These are phyloP conservation scores for Leccinum subrobustum DNA, from an alignment of 1,284 basidiomycete species.

Conservation along the genomic window DNA sequence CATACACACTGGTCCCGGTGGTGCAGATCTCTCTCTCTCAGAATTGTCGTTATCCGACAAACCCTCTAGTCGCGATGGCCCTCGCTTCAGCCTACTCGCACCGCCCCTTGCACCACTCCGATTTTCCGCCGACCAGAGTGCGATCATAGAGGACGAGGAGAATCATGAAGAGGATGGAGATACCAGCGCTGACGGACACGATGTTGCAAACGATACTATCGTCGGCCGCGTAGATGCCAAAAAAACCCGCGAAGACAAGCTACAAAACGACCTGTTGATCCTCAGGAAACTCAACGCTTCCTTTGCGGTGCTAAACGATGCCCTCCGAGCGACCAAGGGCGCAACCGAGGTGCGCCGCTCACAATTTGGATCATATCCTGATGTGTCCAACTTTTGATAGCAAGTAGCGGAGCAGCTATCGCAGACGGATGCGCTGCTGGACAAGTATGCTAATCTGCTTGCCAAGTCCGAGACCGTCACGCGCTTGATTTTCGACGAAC, in stretches of 20 bases:
- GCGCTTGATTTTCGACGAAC: slow-evolving; percentile 68
- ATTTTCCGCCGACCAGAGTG: slow-evolving; percentile 27
- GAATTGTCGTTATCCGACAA: slow-evolving; percentile 55
- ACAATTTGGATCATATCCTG: not conserved
- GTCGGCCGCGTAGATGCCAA: slow-evolving; percentile 29
- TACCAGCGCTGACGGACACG: slow-evolving; percentile 19
- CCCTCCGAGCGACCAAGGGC: slow-evolving; percentile 56
- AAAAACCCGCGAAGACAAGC: slow-evolving; percentile 64
- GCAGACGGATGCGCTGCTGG: slow-evolving; percentile 67
- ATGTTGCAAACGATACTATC: slow-evolving; percentile 25
- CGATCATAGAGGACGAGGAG: slow-evolving; percentile 32
- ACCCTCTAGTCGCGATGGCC: slow-evolving; percentile 29
- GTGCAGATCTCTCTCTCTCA: slow-evolving; percentile 60
- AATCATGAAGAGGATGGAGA: slow-evolving; percentile 25
- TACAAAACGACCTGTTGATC: slow-evolving; percentile 69
- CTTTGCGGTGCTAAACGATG: slow-evolving; percentile 64
- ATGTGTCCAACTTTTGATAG: slow-evolving; percentile 35
- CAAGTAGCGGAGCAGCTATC: slow-evolving; percentile 61
- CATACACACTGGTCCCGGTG: slow-evolving; percentile 45
- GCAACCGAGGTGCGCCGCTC: slow-evolving; percentile 59
- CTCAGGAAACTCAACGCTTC: slow-evolving; percentile 69
- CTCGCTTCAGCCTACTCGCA: slow-evolving; percentile 44
- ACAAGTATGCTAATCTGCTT: slow-evolving; percentile 71
- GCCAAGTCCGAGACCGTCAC: slow-evolving; percentile 65
- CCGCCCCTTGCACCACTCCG: slow-evolving; percentile 33